phyloP scores from a whole-genome alignment of 129 eudicot genomes.

The Centella asiatica region DNA sequence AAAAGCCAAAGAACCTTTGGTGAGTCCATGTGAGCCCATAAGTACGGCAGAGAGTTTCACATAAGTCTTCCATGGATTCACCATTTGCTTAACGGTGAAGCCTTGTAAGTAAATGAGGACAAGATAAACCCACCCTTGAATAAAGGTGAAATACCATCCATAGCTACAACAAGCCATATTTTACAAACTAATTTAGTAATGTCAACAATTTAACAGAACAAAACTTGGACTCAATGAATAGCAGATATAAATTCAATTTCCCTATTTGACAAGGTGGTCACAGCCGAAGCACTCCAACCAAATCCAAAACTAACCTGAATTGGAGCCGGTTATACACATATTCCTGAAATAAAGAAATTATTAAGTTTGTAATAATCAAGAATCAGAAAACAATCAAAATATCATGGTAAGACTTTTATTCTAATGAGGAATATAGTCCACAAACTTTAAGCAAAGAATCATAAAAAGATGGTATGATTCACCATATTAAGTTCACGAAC shows the following conservation, averaged over 20 bases:
- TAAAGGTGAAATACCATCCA: conserved; percentile 84
- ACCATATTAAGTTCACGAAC: neutral
- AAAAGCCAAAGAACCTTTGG: conserved; percentile 81
- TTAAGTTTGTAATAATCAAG: neutral
- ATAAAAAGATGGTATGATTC: neutral
- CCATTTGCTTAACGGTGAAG: conserved; percentile 80
- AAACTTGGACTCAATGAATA: neutral
- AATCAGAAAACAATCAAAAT: neutral
- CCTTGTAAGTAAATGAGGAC: conserved; percentile 72
- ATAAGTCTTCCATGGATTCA: conserved; percentile 88
- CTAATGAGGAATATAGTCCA: neutral
- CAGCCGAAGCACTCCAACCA: too few relatives aligned
- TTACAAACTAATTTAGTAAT: neutral
- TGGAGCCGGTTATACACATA: conserved; percentile 72
- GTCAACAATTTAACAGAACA: neutral
- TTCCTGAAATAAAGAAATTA: conserved; percentile 40
- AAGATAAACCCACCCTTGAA: conserved; percentile 78
- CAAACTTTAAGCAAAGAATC: neutral
- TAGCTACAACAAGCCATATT: conserved; percentile 32
- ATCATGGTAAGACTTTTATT: neutral
- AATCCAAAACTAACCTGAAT: conserved; percentile 43
- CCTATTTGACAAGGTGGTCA: too few relatives aligned
- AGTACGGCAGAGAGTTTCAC: conserved; percentile 79
- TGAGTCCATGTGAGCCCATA: conserved; percentile 89
- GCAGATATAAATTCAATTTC: too few relatives aligned